Base-by-base conservation (phyloP, 2,329 filamentous ascomycete genomes). In the Penicillium sp. region DNA sequence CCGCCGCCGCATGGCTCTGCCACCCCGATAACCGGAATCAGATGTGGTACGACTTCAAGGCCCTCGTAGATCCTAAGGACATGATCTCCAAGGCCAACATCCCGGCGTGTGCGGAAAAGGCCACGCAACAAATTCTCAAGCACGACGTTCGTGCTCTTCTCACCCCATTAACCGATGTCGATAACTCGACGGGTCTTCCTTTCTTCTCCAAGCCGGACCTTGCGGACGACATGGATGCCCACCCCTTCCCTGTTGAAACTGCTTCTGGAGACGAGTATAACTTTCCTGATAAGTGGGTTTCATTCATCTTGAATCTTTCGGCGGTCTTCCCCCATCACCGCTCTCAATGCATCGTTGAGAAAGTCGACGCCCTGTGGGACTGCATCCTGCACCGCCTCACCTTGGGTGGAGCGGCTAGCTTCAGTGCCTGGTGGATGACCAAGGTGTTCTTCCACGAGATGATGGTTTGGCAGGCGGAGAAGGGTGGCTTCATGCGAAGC, bases 361-460 rank as follows among this genome's bases (percentile, higher is more conserved):
- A 71, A 50, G 68, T 74, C 23, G 72, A 72, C 47, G 64, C 68
- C 10, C 48, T 76, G 28, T 76, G 72, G 72, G 69, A 72, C 42
- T 67, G 65, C 42, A 65, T 75, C 23, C 66, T 75, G 40, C 73
- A 68, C 47, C 70, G 73, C 24, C 59, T 76, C 27, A 75, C 73
- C 4, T 58, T 74, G 25, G 69, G 67, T 41, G 73, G 72, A 9
- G 73, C 73, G 6, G 67, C 71, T 41, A 76, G 73, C 51, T 76
- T 75, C 52, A 75, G 73, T 56, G 71, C 72, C 5, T 76, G 73
- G 73, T 75, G 73, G 73, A 88, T 96, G 50, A 90, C 90, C 3
- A 95, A 96, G 68, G 91, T 92, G 50, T 97, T 92, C 78, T 81
- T 96, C 45, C 91, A 96, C 64, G 92, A 97, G 72, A 95, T 95